Evolutionary conservation across 164 flowering plant genomes (phyloP).

Genomic region (Piper betle): DNA sequence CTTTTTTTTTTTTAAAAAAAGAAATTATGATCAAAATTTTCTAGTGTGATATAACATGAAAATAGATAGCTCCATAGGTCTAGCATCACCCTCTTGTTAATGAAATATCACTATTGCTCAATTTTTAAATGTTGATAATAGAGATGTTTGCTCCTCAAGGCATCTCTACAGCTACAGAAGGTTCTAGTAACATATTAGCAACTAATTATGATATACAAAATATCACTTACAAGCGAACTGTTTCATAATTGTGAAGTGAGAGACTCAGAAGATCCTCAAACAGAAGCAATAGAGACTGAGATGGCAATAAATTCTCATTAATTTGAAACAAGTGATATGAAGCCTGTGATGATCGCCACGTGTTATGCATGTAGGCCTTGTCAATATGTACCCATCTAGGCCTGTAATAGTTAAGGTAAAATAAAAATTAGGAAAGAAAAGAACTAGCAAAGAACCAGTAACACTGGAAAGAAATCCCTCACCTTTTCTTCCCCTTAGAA

Average conservation of each 20-base stretch:
- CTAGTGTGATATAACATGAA: too few species aligned
- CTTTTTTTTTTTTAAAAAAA: too few species aligned
- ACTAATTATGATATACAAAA: neutral
- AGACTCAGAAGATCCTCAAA: constrained; percentile 79
- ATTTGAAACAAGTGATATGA: constrained; percentile 76
- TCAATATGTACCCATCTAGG: constrained; percentile 94
- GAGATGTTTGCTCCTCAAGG: too few species aligned
- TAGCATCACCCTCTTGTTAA: too few species aligned
- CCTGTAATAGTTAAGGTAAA: constrained; percentile 29
- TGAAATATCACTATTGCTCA: too few species aligned
- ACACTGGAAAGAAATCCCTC: neutral
- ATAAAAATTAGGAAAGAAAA: neutral
- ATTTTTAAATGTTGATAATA: too few species aligned
- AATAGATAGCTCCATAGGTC: too few species aligned
- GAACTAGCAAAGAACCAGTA: too few species aligned
- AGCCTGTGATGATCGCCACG: constrained; percentile 96
- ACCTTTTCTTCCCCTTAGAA: constrained; percentile 85
- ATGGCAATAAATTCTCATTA: constrained; percentile 42
- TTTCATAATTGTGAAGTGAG: constrained; percentile 78
- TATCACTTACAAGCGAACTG: constrained; percentile 73
- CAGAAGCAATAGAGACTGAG: constrained; percentile 46
- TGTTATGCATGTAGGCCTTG: constrained; percentile 89
- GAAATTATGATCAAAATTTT: too few species aligned
- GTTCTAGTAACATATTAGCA: too few species aligned
- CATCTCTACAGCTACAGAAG: too few species aligned